Evolutionary conservation across 768 basidiomycete species (phyloP), one percentile per base, ranked within the genome.

Genomic region (Suillus paluster): DNA sequence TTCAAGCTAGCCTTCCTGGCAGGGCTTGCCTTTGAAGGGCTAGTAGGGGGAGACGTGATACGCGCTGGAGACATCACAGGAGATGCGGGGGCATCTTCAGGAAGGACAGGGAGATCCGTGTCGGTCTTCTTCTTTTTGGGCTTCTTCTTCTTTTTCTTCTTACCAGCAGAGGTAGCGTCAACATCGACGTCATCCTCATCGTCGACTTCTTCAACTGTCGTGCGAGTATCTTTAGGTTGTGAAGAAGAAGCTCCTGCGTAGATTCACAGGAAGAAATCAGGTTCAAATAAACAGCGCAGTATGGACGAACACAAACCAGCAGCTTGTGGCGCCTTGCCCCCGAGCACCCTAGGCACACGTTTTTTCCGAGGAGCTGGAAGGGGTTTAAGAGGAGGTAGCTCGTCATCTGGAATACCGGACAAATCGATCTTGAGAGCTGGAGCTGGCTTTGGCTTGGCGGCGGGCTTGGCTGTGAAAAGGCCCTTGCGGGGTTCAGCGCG

Each of bases 121-220:
- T 69, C 65, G 53, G 66, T 83, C 73, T 84, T 86, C 75, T 88
- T 91, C 72, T 91, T 92, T 79, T 89, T 91, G 23, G 83, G 76
- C 67, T 90, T 91, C 75, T 89, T 89, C 73, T 88, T 88, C 74
- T 91, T 90, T 73, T 90, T 91, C 79, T 91, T 91, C 50, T 78
- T 76, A n/a, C 64, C 69, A 2, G 80, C 75, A 1, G 73, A 53
- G 2, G 77, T 67, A 0, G 19, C n/a, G 2, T 39, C 21, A 3
- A 71, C 52, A 33, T 68, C 58, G 1, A 73, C 75, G 5, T 81
- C 83, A 38, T 85, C 88, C 69, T 89, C 90, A 54, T 91, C 92
- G 55, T 90, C 88, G 0, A 85, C 87, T 45, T 93, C 90, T 67
- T 91, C 91, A 10, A 89, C 80, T 0, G 88, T 89, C 15, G 83